These are phyloP conservation scores for Macrotyloma uniflorum DNA, from an alignment of 306 rosid species.

Conservation along the genomic window DNA sequence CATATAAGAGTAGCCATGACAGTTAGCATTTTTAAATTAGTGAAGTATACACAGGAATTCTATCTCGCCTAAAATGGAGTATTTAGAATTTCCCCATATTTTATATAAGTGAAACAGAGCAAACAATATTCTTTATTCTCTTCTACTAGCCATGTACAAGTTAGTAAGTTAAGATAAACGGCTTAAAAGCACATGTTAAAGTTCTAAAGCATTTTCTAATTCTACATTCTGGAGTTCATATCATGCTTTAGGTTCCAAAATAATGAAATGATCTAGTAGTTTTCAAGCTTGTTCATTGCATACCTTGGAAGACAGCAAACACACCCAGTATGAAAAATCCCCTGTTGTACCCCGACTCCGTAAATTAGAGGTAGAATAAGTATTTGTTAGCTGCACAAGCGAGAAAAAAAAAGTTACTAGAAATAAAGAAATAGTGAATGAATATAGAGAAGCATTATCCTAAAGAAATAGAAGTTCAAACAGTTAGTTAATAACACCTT, in stretches of 20 bases:
- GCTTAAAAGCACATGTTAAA: slow-evolving; percentile 7
- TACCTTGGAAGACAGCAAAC: slow-evolving; percentile 87
- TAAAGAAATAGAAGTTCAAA: neutral
- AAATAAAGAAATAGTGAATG: neutral
- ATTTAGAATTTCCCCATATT: neutral
- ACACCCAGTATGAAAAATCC: slow-evolving; percentile 67
- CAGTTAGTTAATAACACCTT: slow-evolving; percentile 47
- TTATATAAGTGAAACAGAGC: neutral
- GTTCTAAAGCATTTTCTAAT: neutral
- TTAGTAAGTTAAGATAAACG: neutral
- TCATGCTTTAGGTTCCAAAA: slow-evolving; percentile 17
- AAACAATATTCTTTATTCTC: neutral
- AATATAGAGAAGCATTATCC: neutral
- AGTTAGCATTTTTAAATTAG: neutral
- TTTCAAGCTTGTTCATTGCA: slow-evolving; percentile 27
- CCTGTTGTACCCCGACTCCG: slow-evolving; percentile 79
- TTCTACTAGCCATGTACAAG: slow-evolving; percentile 3
- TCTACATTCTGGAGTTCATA: neutral
- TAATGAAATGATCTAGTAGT: neutral
- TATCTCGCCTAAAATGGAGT: neutral
- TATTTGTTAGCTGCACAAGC: slow-evolving; percentile 15
- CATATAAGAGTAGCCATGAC: neutral
- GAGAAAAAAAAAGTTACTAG: neutral
- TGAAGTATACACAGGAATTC: slow-evolving; percentile 4
- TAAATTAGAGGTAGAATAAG: slow-evolving; percentile 33